A percentile compares a stretch with the other conserved stretches of the same genome.
These are phyloP conservation scores for Ceratonia siliqua DNA, from an alignment of 306 rosid species.

Conservation along the genomic window DNA sequence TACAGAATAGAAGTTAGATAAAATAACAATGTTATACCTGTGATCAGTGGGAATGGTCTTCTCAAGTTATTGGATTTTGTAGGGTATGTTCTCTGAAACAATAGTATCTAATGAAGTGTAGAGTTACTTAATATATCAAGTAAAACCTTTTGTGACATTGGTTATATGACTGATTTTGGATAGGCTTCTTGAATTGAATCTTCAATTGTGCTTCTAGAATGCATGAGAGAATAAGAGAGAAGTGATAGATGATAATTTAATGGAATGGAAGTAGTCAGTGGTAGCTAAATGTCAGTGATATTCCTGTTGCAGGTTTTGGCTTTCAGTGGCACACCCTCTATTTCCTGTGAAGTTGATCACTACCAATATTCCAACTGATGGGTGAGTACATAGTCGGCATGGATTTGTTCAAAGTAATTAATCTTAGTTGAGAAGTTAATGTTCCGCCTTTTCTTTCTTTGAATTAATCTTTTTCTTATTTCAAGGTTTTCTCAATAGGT, in stretches of 20 bases:
- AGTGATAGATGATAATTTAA: too few species aligned
- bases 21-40: not conserved
- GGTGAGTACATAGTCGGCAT: conserved; percentile 54
- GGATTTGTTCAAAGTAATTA: conserved; percentile 11
- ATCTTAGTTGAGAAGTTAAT: not conserved
- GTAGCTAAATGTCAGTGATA: not conserved
- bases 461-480: not conserved
- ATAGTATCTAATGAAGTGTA: not conserved
- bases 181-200: not conserved
- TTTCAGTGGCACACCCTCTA: conserved; percentile 64
- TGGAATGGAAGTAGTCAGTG: not conserved
- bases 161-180: not conserved
- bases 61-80: not conserved
- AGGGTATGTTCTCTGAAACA: not conserved
- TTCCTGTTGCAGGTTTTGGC: conserved; percentile 71
- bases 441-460: not conserved
- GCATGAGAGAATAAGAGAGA: too few species aligned
- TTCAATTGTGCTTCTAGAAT: not conserved
- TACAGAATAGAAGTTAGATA: not conserved
- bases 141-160: not conserved
- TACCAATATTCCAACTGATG: conserved; percentile 66
- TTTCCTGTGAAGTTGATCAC: conserved; percentile 68
- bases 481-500: not conserved
- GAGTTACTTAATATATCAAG: not conserved
- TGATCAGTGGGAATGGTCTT: not conserved